These are phyloP conservation scores for Schizochytrium sp. DNA, from an alignment of 108 stramenopile genomes.

Conservation along the genomic window DNA sequence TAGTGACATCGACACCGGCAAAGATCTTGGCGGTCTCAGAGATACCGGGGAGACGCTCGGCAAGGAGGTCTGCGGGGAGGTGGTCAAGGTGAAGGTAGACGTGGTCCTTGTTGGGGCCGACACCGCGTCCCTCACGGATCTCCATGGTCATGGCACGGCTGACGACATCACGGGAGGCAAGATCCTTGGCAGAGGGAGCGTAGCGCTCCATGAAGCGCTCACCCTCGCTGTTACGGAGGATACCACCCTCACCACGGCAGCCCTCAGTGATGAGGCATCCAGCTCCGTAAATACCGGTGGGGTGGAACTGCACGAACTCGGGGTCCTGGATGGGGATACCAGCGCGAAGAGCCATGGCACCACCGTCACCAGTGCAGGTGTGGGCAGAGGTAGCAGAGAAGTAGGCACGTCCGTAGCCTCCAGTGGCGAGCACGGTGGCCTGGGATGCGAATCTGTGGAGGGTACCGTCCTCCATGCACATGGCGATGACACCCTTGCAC, in stretches of 20 bases:
- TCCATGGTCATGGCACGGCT: slow-evolving; percentile 99
- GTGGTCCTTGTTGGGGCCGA: slow-evolving; percentile 95
- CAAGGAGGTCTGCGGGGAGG: slow-evolving; percentile 93
- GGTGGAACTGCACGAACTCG: slow-evolving; percentile 99
- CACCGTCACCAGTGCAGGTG: slow-evolving; percentile 98
- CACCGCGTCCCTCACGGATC: slow-evolving; percentile 97
- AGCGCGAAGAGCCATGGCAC: slow-evolving; percentile 94
- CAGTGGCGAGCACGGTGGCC: slow-evolving; percentile 98
- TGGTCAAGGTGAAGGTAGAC: slow-evolving; percentile 98
- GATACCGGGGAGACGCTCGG: slow-evolving; percentile 96
- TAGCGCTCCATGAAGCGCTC: slow-evolving; percentile 99
- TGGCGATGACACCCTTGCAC: slow-evolving; percentile 92
- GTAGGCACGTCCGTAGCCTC: slow-evolving; percentile 98
- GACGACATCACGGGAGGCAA: slow-evolving; percentile 98
- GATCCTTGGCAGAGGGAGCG: slow-evolving; percentile 98
- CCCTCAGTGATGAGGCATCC: slow-evolving; percentile 99
- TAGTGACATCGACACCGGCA: slow-evolving; percentile 99
- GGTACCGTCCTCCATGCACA: slow-evolving; percentile 99
- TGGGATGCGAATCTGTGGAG: slow-evolving; percentile 95
- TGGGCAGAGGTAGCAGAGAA: slow-evolving; percentile 97
- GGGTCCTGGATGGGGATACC: slow-evolving; percentile 93
- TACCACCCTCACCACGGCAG: slow-evolving; percentile 98
- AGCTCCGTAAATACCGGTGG: slow-evolving; percentile 99
- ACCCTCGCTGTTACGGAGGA: slow-evolving; percentile 93
- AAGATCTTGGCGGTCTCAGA: slow-evolving; percentile 98